Conservation (phyloP, 805 yeast species). For the Yamadazyma laniorum region DNA sequence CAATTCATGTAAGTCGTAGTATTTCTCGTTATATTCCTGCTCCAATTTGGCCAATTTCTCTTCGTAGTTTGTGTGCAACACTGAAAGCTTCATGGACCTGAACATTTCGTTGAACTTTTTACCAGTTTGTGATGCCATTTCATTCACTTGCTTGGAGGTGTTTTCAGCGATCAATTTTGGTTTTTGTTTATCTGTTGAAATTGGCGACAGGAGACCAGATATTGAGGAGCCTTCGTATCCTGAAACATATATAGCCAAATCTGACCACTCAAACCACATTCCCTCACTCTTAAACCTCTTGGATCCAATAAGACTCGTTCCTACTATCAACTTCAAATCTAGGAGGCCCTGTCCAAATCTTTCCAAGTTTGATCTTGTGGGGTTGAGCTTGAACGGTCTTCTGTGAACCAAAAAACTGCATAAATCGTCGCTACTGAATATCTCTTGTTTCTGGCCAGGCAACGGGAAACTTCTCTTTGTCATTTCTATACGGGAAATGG, state of each 20-base stretch:
- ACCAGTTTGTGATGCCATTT: conserved; percentile 26
- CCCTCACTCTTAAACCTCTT: conserved; percentile 40
- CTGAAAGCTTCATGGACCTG: conserved; percentile 29
- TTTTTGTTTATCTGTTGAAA: conserved; percentile 6
- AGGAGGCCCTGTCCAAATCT: conserved; percentile 40
- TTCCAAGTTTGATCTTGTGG: conserved; percentile 37
- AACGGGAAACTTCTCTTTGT: conserved; percentile 34
- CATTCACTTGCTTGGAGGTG: conserved; percentile 16
- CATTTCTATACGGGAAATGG: conserved; percentile 24
- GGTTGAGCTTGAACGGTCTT: conserved; percentile 33
- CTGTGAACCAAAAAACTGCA: conserved; percentile 22
- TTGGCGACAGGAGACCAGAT: neutral
- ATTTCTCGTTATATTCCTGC: conserved; percentile 31
- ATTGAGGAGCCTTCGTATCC: conserved; percentile 8
- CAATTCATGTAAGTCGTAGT: conserved; percentile 30
- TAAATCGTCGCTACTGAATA: conserved; percentile 39
- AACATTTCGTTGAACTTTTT: conserved; percentile 32
- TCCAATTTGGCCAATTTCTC: conserved; percentile 29
- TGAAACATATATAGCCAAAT: conserved; percentile 23
- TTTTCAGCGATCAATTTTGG: conserved; percentile 6
- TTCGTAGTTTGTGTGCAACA: conserved; percentile 28
- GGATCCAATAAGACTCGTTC: conserved; percentile 31
- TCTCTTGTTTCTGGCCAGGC: conserved; percentile 40
- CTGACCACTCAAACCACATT: conserved; percentile 47
- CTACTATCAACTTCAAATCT: conserved; percentile 31